phyloP scores from a whole-genome alignment of 2,329 filamentous ascomycete genomes.

The Fusarium sp. region DNA sequence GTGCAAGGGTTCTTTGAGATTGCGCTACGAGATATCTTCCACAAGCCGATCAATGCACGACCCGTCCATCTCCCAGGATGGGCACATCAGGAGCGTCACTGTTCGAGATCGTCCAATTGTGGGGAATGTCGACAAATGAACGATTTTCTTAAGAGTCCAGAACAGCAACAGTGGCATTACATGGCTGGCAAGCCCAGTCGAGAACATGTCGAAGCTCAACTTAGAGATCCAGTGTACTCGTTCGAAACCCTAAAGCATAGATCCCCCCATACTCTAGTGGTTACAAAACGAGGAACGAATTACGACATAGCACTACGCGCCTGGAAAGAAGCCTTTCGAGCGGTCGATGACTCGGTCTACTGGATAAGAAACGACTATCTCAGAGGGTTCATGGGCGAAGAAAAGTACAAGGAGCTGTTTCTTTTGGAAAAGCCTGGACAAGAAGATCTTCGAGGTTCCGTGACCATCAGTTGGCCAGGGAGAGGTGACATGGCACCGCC shows the following conservation, averaged over 20 bases:
- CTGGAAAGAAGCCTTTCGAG: neutral
- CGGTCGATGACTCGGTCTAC: neutral
- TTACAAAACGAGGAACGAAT: slow-evolving; percentile 12
- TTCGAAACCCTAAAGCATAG: neutral
- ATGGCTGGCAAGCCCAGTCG: neutral
- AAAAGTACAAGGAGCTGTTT: slow-evolving; percentile 10
- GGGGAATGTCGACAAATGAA: slow-evolving; percentile 8
- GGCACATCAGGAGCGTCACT: slow-evolving; percentile 11
- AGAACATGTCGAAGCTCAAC: neutral
- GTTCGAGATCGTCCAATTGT: neutral
- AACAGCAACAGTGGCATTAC: neutral
- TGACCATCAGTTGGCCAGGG: neutral
- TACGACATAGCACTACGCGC: neutral
- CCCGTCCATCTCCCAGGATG: slow-evolving; percentile 6
- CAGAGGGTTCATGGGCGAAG: slow-evolving; percentile 6
- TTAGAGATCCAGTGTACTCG: slow-evolving; percentile 8
- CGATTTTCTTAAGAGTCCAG: slow-evolving; percentile 8
- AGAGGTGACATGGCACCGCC: neutral
- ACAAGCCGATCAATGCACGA: neutral
- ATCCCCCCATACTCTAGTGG: neutral
- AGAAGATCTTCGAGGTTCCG: neutral
- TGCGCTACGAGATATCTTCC: neutral
- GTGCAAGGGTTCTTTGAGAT: slow-evolving; percentile 6
- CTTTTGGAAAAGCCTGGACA: slow-evolving; percentile 1
- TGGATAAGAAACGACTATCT: slow-evolving; percentile 10